Evolutionary conservation across 306 rosid species (phyloP).

Genomic region (Begonia peltatifolia): DNA sequence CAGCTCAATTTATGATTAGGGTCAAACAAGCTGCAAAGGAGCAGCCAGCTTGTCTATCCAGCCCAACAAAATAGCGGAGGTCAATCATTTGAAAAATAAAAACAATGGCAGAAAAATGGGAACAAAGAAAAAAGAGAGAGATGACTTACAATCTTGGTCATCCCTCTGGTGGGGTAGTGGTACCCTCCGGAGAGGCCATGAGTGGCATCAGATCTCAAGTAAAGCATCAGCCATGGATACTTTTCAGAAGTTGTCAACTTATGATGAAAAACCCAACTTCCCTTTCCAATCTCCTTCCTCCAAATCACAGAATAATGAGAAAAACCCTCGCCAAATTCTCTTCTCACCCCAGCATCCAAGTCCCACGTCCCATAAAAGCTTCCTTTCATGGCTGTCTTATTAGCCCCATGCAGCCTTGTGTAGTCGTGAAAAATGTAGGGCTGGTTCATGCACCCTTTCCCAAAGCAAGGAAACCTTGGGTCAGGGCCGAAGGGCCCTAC

Average conservation of each 20-base stretch:
- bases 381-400: constrained; percentile 5
- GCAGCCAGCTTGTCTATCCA: too few relatives aligned
- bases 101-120: background rate
- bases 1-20: too few relatives aligned
- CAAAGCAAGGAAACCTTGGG: constrained; percentile 39
- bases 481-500: constrained; percentile 16
- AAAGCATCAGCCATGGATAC: constrained; percentile 50
- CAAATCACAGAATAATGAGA: constrained; percentile 40
- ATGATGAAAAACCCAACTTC: constrained; percentile 41
- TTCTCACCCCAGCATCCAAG: constrained; percentile 29
- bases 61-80: too few relatives aligned
- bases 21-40: too few relatives aligned
- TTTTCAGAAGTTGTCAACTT: constrained; percentile 28
- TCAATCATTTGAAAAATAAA: too few relatives aligned
- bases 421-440: constrained; percentile 38
- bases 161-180: constrained; percentile 35
- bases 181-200: constrained; percentile 41
- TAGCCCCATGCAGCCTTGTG: constrained; percentile 17
- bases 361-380: constrained; percentile 45
- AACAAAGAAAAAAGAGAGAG: constrained; percentile 5
- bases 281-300: constrained; percentile 28
- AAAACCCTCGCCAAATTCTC: constrained; percentile 13
- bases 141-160: constrained; percentile 27
- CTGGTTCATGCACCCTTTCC: constrained; percentile 55
- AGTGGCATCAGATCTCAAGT: constrained; percentile 41